Evolutionary conservation across 371 early-diverging fungal species (phyloP).

Genomic region (Saksenaea vasiformis): DNA sequence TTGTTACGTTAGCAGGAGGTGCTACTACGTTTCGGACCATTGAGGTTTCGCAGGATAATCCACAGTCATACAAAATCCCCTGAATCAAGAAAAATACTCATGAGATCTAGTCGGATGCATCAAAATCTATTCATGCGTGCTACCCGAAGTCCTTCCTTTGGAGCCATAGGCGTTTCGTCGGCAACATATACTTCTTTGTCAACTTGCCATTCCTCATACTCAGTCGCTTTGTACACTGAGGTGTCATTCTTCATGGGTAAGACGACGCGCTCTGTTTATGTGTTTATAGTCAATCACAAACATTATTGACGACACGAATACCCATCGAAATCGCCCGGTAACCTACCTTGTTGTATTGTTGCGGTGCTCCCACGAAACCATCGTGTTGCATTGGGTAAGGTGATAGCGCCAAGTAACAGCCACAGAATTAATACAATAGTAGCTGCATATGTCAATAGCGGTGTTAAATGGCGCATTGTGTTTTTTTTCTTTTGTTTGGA

Average conservation of each 20-base stretch:
- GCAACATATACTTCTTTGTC: slow-evolving; percentile 7
- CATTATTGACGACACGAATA: background rate
- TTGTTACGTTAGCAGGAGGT: slow-evolving; percentile 14
- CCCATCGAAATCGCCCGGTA: background rate
- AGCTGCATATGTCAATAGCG: slow-evolving; percentile 17
- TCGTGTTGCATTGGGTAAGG: slow-evolving; percentile 19
- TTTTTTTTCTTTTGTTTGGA: background rate
- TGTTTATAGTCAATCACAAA: background rate
- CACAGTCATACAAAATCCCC: slow-evolving; percentile 28
- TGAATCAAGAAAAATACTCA: background rate
- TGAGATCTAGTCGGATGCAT: too few relatives aligned
- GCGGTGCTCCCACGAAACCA: slow-evolving; percentile 19
- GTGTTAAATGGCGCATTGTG: slow-evolving; percentile 16
- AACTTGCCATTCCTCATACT: slow-evolving; percentile 21
- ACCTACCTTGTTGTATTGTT: slow-evolving; percentile 22
- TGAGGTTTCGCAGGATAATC: slow-evolving; percentile 14
- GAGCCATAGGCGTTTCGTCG: slow-evolving; percentile 14
- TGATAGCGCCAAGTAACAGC: slow-evolving; percentile 25
- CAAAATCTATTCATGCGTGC: background rate
- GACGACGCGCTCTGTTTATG: slow-evolving; percentile 12
- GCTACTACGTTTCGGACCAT: too few relatives aligned
- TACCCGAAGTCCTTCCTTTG: slow-evolving; percentile 22
- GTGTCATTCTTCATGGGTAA: slow-evolving; percentile 5
- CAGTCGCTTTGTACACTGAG: background rate
- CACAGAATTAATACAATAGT: slow-evolving; percentile 19